phyloP scores from a whole-genome alignment of 208 protist species.

The Plasmodiophora brassicae region DNA sequence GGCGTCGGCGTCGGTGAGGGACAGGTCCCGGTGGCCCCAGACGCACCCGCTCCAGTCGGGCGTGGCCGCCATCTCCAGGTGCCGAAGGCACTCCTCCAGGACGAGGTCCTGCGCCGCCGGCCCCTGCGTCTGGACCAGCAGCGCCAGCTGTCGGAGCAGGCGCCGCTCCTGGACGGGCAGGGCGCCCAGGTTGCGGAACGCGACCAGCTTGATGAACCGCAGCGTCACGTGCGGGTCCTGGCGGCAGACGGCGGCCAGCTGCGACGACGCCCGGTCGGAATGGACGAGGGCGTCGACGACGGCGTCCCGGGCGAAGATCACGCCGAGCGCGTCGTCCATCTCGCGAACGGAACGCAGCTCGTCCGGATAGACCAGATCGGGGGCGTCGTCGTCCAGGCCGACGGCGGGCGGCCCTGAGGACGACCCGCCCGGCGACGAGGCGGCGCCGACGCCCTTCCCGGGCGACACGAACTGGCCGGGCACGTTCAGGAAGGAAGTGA shows the following conservation, averaged over 20 bases:
- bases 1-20: not conserved
- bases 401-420: too few relatives aligned
- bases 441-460: too few relatives aligned
- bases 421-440: too few relatives aligned
- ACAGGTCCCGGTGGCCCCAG: not conserved
- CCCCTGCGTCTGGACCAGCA: not conserved
- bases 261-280: not conserved
- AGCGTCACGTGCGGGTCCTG: not conserved
- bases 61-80: not conserved
- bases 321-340: constrained; percentile 14
- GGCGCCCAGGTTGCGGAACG: not conserved
- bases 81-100: not conserved
- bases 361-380: not conserved
- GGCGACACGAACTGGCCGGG: not conserved
- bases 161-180: not conserved
- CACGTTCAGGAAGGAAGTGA: not conserved
- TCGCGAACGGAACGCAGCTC: not conserved
- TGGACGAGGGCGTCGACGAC: not conserved
- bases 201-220: not conserved
- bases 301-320: not conserved
- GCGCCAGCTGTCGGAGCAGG: not conserved
- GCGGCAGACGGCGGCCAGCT: not conserved
- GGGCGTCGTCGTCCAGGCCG: not conserved
- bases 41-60: not conserved
- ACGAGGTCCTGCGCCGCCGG: not conserved